Evolutionary conservation across 176 grass and related monocot genomes (phyloP), one percentile per base, ranked within the genome.

Genomic region (Avena eriantha): DNA sequence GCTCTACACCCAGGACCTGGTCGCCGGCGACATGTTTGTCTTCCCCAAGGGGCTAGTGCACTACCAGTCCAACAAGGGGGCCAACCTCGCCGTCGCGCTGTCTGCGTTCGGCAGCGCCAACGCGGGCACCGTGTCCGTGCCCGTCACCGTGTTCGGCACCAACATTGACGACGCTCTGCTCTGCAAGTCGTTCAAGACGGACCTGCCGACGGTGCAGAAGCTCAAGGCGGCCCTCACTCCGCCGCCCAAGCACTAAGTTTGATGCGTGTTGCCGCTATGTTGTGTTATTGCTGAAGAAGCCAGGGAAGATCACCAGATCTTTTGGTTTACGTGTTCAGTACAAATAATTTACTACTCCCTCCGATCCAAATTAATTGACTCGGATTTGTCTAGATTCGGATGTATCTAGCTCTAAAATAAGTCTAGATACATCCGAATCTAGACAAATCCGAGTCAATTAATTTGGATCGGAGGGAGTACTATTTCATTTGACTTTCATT

Each of bases 21-120:
- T 26, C 72, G 0, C 33, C 5, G 87, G 93, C 0, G 88, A 95
- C 33, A 56, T 91, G 49, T 91, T 93, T 56, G 47, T 95, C 0
- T 94, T 91, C 59, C 86, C 92, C 43, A 83, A 88, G 63, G 89
- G 89, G 21, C 17, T 88, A 5, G 81, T 94, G 73, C 92, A 94
- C 84, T 94, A 80, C 84, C 92, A 92, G 80, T 73, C 2, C 89
- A 94, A 94, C 64, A 2, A 21, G 12, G 89, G 79, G 0, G 0
- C 4, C 14, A n/a, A 31, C 17, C 58, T 22, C 0, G 89, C 83
- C 22, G 24, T 11, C 0, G 92, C 86, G n/a, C 8, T 93, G 6
- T 78, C 92, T 0, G 86, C 43, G 0, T 83, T 91, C 50, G 87
- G 83, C 4, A 92, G 87, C 81, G 84, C 85, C 8, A 48, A 65